Conservation (phyloP, 257 asterid species). For the Nicotiana sylvestris region DNA sequence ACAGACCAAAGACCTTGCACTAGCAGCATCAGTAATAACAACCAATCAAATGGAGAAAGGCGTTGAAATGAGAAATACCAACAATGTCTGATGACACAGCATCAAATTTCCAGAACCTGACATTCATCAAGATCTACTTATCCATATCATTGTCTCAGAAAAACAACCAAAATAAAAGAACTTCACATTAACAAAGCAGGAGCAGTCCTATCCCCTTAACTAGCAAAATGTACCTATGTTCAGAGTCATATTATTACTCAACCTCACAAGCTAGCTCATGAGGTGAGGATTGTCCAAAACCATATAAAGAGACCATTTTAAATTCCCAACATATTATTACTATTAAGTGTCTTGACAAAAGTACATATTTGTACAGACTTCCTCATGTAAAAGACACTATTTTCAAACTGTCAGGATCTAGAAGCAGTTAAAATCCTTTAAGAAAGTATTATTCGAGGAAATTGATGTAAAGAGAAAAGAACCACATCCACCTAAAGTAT, state of each 20-base stretch:
- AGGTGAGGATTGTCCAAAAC: no score
- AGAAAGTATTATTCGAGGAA: background rate
- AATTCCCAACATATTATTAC: background rate
- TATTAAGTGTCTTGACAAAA: background rate
- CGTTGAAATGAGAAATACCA: background rate
- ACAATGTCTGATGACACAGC: background rate
- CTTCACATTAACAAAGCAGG: background rate
- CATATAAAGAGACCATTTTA: no score
- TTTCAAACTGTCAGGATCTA: background rate
- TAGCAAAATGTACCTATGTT: background rate
- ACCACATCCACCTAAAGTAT: background rate
- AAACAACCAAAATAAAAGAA: background rate
- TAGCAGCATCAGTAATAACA: background rate
- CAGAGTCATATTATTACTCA: background rate
- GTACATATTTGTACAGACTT: background rate
- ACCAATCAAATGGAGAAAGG: background rate
- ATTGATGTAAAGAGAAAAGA: background rate
- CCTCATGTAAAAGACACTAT: background rate
- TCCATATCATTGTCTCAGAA: background rate
- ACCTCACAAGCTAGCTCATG: no score
- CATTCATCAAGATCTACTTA: background rate
- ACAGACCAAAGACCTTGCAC: background rate
- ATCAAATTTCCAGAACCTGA: background rate
- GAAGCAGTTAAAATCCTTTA: background rate
- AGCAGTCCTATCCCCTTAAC: background rate